phyloP scores from a whole-genome alignment of 768 basidiomycete species.

The Strobilomyces confusus region DNA sequence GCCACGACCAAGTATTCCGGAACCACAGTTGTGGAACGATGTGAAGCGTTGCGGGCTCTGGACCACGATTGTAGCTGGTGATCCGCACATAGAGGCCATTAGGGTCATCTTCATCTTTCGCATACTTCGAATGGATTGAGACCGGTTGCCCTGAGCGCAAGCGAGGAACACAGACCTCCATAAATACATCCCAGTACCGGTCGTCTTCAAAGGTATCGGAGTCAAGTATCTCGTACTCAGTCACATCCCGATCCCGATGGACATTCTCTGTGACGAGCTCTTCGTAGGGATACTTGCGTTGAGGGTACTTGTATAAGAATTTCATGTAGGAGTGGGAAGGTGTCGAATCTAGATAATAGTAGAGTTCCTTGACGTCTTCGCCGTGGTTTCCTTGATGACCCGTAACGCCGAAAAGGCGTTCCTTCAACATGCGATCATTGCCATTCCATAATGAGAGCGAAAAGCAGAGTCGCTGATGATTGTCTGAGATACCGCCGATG shows the following conservation, averaged over 20 bases:
- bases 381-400: constrained; percentile 98
- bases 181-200: constrained; percentile 97
- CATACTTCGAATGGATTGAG: constrained; percentile 58
- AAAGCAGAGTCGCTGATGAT: constrained; percentile 92
- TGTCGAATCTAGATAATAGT: constrained; percentile 97
- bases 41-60: constrained; percentile 90
- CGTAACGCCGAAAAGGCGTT: constrained; percentile 93
- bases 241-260: constrained; percentile 76
- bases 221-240: constrained; percentile 92
- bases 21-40: constrained; percentile 96
- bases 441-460: constrained; percentile 93
- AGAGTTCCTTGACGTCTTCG: constrained; percentile 98
- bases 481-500: constrained; percentile 95
- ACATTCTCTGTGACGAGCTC: constrained; percentile 84
- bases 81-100: constrained; percentile 90
- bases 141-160: constrained; percentile 3
- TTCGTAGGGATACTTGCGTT: constrained; percentile 89
- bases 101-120: constrained; percentile 91
- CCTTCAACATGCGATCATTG: constrained; percentile 91
- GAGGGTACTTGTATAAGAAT: constrained; percentile 98
- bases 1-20: constrained; percentile 99
- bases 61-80: constrained; percentile 94
- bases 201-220: constrained; percentile 89
- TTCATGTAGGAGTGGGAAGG: constrained; percentile 99
- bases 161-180: constrained; percentile 62